Conservation (phyloP, 1,284 basidiomycete genomes). For the Trametes pubescens region DNA sequence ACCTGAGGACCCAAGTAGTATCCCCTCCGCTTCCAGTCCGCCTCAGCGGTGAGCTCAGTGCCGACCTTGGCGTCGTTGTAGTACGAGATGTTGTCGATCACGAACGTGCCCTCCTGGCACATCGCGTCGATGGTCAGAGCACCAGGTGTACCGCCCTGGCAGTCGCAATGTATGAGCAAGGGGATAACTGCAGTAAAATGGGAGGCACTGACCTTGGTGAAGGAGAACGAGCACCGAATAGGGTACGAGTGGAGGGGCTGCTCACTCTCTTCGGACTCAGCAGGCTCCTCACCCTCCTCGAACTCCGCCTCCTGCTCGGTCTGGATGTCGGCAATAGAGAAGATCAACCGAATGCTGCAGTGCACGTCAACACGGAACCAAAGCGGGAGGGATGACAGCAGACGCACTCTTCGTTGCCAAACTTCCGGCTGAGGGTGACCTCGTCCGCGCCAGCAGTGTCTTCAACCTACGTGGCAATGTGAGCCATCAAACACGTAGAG, state of each 20-base stretch:
- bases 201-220: slow-evolving; percentile 75
- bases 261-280: slow-evolving; percentile 53
- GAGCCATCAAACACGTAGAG: slow-evolving; percentile 1
- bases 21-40: slow-evolving; percentile 92
- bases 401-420: slow-evolving; percentile 92
- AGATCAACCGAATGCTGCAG: slow-evolving; percentile 77
- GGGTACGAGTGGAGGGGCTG: slow-evolving; percentile 62
- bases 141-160: slow-evolving; percentile 51
- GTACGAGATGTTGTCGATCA: slow-evolving; percentile 90
- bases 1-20: slow-evolving; percentile 93
- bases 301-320: slow-evolving; percentile 55
- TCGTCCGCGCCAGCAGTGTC: slow-evolving; percentile 85
- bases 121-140: slow-evolving; percentile 84
- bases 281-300: slow-evolving; percentile 46
- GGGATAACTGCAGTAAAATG: not conserved
- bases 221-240: slow-evolving; percentile 80
- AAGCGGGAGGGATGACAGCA: not conserved
- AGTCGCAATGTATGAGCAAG: slow-evolving; percentile 5
- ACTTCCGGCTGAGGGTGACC: slow-evolving; percentile 81
- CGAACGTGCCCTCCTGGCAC: slow-evolving; percentile 85
- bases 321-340: slow-evolving; percentile 84
- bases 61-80: slow-evolving; percentile 81
- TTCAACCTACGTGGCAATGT: slow-evolving; percentile 59
- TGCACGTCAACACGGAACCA: slow-evolving; percentile 5
- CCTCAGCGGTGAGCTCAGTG: slow-evolving; percentile 84